Base-by-base conservation (phyloP, 495 filamentous ascomycete genomes). In the Daldinia childiae region DNA sequence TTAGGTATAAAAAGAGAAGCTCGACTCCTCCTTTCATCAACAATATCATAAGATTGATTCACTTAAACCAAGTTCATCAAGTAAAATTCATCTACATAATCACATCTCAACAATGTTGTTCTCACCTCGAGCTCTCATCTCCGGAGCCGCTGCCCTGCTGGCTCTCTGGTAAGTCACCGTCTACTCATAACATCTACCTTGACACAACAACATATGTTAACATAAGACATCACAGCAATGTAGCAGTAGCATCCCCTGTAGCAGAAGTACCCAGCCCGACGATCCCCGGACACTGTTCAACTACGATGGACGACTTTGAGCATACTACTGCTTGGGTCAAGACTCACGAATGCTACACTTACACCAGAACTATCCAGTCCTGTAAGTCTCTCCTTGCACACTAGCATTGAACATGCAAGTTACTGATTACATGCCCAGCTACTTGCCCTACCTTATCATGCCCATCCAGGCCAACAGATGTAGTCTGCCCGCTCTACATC, bases 401-500 rank as follows among this genome's bases (percentile, higher is more conserved):
- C n/a, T 32, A 27, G 3, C 26, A 19, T 52, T 52, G 41, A 7
- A 3, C 29, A 6, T 30, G 15, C 17, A 36, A 57, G 30, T 57
- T 56, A 19, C 54, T 32, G 17, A 32, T 32, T 26, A 64, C 39
- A 12, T 34, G 55, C 54, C 43, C 43, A 72, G 75, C 66, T 26
- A 45, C 69, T 27, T 77, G 75, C 67, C 69, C 75, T 19, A 69
- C 64, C 6, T 36, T 69, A 26, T 64, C 73, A 14, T 77, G 75
- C 55, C n/a, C 64, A 24, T 27, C 69, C 11, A 52, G 26, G 17
- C 59, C 72, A 6, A 62, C 67, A 14, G 73, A 72, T 34, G 55
- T 61, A 17, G 8, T 68, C 30, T 81, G 79, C 64, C 77, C 75
- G 26, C 8, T 38, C n/a, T 55, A 68, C 64, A 74, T 80, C 63